Evolutionary conservation across 257 asterid genomes (phyloP).

Genomic region (Solanum lycopersicoides): DNA sequence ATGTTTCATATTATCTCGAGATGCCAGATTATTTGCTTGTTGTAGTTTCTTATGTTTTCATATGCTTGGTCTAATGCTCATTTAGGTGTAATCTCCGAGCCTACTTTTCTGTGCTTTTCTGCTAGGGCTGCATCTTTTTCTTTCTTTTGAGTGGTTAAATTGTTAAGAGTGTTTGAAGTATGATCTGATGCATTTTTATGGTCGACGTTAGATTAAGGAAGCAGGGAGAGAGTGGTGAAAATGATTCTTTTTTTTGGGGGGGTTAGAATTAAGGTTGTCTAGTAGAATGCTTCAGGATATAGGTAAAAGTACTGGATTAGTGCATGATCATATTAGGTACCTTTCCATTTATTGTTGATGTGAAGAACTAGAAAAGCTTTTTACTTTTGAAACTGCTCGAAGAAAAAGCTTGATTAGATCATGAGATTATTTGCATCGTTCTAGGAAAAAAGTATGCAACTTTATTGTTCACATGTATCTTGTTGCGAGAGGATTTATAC

Average conservation of each 20-base stretch:
- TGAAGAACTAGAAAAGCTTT: background rate
- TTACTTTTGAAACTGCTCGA: background rate
- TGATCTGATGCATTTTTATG: background rate
- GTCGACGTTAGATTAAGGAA: background rate
- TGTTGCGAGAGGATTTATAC: background rate
- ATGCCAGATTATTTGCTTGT: background rate
- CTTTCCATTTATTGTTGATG: background rate
- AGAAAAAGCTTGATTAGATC: background rate
- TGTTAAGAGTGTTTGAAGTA: background rate
- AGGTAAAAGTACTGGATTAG: background rate
- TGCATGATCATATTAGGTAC: background rate
- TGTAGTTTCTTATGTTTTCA: background rate
- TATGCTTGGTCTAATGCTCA: background rate
- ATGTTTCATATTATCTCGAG: background rate
- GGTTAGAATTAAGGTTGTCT: background rate
- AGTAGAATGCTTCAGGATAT: background rate
- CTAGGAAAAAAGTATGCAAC: background rate
- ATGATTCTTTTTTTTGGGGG: background rate
- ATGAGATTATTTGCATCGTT: background rate
- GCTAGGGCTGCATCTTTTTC: no score
- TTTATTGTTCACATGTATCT: background rate
- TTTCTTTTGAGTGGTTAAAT: no score
- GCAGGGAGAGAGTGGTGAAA: background rate
- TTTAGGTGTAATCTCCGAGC: background rate
- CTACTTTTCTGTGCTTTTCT: background rate